These are phyloP conservation scores for Pseudocercospora eumusae DNA, from an alignment of 2,329 filamentous ascomycete species.

Conservation along the genomic window DNA sequence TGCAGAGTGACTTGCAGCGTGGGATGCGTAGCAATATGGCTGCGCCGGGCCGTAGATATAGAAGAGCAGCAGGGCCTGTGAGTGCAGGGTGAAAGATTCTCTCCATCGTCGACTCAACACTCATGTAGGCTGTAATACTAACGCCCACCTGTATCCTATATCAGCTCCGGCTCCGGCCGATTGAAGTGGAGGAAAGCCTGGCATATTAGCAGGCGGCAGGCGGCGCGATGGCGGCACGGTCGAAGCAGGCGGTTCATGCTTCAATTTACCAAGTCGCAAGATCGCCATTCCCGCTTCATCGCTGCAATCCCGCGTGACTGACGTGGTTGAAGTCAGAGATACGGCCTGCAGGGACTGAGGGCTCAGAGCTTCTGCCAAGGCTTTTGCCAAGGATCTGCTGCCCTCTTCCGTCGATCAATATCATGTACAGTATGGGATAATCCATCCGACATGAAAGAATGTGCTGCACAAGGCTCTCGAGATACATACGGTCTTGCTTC, in stretches of 20 bases:
- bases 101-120: neutral
- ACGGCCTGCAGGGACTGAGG: neutral
- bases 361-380: neutral
- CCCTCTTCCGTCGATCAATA: neutral
- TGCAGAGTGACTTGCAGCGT: constrained; percentile 35
- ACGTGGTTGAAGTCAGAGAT: neutral
- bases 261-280: neutral
- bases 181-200: neutral
- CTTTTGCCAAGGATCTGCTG: neutral
- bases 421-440: too few relatives aligned
- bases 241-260: neutral
- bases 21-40: constrained; percentile 26
- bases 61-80: constrained; percentile 4
- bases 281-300: neutral
- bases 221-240: neutral
- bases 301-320: neutral
- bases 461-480: neutral
- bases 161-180: constrained; percentile 7
- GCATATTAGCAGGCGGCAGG: neutral
- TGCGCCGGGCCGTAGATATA: constrained; percentile 23
- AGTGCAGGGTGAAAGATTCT: constrained; percentile 6
- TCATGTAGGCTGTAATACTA: neutral
- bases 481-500: neutral
- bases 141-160: constrained; percentile 2
- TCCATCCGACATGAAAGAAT: too few relatives aligned